A percentile compares a stretch with the other conserved stretches of the same genome.
These are phyloP conservation scores for Camellia granthamiana DNA, from an alignment of 148 eudicot genomes.

Conservation along the genomic window DNA sequence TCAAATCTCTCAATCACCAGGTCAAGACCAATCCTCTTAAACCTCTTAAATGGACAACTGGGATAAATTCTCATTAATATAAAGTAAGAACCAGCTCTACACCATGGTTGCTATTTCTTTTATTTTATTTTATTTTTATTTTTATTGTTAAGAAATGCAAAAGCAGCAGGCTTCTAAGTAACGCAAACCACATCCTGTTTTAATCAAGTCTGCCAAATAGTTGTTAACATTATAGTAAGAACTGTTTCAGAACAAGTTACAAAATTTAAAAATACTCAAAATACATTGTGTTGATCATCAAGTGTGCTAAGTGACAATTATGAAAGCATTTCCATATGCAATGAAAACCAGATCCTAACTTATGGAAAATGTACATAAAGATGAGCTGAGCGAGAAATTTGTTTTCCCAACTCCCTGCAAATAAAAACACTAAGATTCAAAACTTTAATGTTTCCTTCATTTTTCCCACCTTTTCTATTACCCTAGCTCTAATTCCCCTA, in stretches of 20 bases:
- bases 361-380: too few relatives aligned
- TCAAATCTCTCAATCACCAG: too few relatives aligned
- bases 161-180: not conserved
- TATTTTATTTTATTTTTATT: too few relatives aligned
- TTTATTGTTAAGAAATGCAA: not conserved
- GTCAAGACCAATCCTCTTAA: too few relatives aligned
- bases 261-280: not conserved
- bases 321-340: conserved; percentile 4
- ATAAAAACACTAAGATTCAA: not conserved
- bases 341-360: not conserved
- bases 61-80: too few relatives aligned
- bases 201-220: not conserved
- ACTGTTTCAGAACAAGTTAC: conserved; percentile 1
- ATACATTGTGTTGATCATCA: too few relatives aligned
- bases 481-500: not conserved
- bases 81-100: too few relatives aligned
- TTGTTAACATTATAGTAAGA: not conserved
- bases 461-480: not conserved
- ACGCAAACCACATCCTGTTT: not conserved
- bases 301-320: not conserved
- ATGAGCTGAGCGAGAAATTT: not conserved
- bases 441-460: not conserved
- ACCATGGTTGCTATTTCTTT: too few relatives aligned
- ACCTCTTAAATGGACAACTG: too few relatives aligned
- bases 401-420: not conserved